Base-by-base conservation (phyloP, 116 monocot genomes). In the Posidonia oceanica region DNA sequence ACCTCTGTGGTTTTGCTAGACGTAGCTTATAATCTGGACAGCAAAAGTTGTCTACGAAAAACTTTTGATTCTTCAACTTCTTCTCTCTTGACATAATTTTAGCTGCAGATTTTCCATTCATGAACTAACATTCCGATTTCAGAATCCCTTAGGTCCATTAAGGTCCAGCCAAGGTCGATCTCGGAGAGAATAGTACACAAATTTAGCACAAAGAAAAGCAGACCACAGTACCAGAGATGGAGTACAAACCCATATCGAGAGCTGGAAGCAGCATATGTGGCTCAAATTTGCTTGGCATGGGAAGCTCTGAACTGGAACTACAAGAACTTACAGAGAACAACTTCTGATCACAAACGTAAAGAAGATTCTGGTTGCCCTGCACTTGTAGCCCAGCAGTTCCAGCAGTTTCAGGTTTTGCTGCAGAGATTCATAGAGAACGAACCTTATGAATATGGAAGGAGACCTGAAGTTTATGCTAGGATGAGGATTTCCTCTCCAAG, bases 251-350 rank as follows among this genome's bases (percentile, higher is more conserved):
- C 95, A 44, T 88, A 88, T 61, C 65, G 78, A 41, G 91, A 95
- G 52, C 78, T 95, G 23, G 95, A 95, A 77, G 81, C 66, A 12
- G 88, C 91, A 18, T 95, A 95, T 44, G 91, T 91, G 2, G 86
- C 88, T 61, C 95, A 95, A 76, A 77, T 91, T 67, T 95, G 95
- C 78, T 73, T 95, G 23, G 81, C 88, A 71, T 95, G 95, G 95
- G 95, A 95, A 69, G 95, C 88, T 23, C 86, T 95, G 13, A 91
- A 83, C 56, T 91, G 91, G 86, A 95, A 85, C 65, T 84, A 95
- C 81, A 52, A 15, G 54, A 75, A 67, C 60, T 91, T 91, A 72
- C 73, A 54, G 54, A 63, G 69, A 67, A 39, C 69, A 10, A 66
- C 67, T 52, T 41, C 17, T 11, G 64, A 36, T 14, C 13, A 59